Evolutionary conservation across 805 yeast species (phyloP).

Genomic region (Wickerhamomyces hampshirensis): DNA sequence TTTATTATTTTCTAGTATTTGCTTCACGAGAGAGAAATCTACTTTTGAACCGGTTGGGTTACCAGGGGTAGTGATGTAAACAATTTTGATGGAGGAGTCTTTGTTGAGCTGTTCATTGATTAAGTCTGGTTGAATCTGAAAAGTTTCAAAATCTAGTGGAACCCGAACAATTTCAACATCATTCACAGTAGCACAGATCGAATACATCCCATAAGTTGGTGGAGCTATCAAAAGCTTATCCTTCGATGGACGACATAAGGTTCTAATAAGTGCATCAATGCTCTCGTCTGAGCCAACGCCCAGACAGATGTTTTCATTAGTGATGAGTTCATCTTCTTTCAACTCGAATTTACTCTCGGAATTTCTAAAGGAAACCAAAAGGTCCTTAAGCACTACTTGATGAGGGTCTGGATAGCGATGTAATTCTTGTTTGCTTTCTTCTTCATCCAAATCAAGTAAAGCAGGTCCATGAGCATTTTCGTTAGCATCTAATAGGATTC

Average conservation of each 20-base stretch:
- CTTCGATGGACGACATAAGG: slow-evolving; percentile 74
- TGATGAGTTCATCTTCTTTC: slow-evolving; percentile 29
- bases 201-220: slow-evolving; percentile 97
- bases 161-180: slow-evolving; percentile 77
- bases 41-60: slow-evolving; percentile 84
- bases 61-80: slow-evolving; percentile 92
- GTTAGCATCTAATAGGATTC: slow-evolving; percentile 89
- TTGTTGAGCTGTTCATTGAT: slow-evolving; percentile 45
- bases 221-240: slow-evolving; percentile 86
- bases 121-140: slow-evolving; percentile 55
- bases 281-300: slow-evolving; percentile 99
- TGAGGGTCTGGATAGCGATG: slow-evolving; percentile 98
- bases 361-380: slow-evolving; percentile 70
- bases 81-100: slow-evolving; percentile 65
- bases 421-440: slow-evolving; percentile 51
- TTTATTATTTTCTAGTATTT: slow-evolving; percentile 38
- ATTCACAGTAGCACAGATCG: slow-evolving; percentile 84
- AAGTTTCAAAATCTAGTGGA: slow-evolving; percentile 63
- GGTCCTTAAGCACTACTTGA: slow-evolving; percentile 69
- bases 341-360: slow-evolving; percentile 28
- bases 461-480: slow-evolving; percentile 95
- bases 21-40: slow-evolving; percentile 41
- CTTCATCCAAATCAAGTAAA: slow-evolving; percentile 36
- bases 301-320: slow-evolving; percentile 70
- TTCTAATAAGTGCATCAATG: slow-evolving; percentile 82